Evolutionary conservation across 106 monocot genomes (phyloP), one percentile per base, ranked within the genome.

Genomic region (Vanilla planifolia): DNA sequence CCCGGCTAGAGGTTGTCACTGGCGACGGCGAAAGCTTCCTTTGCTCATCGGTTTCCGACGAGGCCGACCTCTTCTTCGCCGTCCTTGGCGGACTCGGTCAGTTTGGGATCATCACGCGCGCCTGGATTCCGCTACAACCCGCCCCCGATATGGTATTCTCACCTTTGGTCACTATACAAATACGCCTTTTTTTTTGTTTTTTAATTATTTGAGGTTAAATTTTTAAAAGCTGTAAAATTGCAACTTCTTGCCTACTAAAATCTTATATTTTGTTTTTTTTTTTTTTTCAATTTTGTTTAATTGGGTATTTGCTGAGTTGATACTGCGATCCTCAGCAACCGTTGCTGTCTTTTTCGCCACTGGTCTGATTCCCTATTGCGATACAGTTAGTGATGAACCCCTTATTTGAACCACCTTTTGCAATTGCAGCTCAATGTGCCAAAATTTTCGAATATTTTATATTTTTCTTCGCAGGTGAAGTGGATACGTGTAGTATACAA

Each of bases 81-180:
- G 83, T 61, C 4, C 73, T 94, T 20, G 94, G 94, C 24, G 94
- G 94, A 13, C 82, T 94, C 51, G 94, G 94, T 11, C 94, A 94
- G 73, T 94, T 94, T 66, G 94, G 89, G 0, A 62, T 94, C 46
- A 86, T 94, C 63, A 94, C 89, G 15, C 79, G 89, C 48, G 94
- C 89, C 1, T 52, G 78, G 17, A 86, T 94, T 57, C 80, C 83
- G 2, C 63, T 85, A n/a, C 40, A 33, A 1, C 89, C 77, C 14
- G 79, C 85, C 2, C 89, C 89, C 6, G 51, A 61, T 26, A 74
- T 67, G 92, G 92, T 83, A 48, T 43, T 46, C 0, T 37, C 4
- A 10, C 56, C 56, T n/a, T 0, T 11, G 16, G 28, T 56, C 32
- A 14, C 0, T 45, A 4, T 15, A 45, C 45, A 4, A 11, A 6